Evolutionary conservation across 164 flowering plant genomes (phyloP), one percentile per base, ranked within the genome.

Genomic region (Malania oleifera): DNA sequence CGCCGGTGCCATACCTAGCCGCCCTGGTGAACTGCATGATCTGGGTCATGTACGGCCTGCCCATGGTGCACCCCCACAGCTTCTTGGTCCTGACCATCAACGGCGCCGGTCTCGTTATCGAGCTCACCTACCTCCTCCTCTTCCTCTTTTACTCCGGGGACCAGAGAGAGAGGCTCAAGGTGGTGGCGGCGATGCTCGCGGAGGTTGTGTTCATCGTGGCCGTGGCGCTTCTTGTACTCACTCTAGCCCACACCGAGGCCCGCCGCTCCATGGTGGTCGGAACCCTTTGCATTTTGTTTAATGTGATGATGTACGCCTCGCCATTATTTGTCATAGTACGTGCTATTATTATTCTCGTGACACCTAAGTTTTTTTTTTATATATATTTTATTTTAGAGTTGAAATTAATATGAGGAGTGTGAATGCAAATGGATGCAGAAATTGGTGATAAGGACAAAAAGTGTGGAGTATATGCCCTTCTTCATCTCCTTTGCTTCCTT

Each of bases 401-500:
- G 5, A 17, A 44, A 44, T 20, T 4, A 14, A 14, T 44, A 3
- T 44, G 12, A 17, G 6, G 18, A 44, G 3, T 44, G 48, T 5
- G 3, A 5, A 13, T 44, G 48, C 12, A 20, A 17, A 17, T 27
- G 44, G 55, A 11, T 63, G 73, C 80, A 89, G 93, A 89, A 77
- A 75, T 3, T 83, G 73, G 96, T 89, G 72, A 77, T 89, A 5
- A 70, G 44, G 1, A 84, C 96, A 25, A 77, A 74, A 35, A 89
- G 92, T 57, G 90, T 88, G 62, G 90, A 86, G 70, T 88, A 67
- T 60, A 86, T 89, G 90, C 93, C 96, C 0, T 79, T 89, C 18
- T 61, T 9, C 34, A 70, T 89, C 13, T 89, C 96, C 3, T 24
- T 84, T 0, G 83, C 82, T 40, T 68, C 87, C 9, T 74, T 84